Conservation (phyloP, 1,284 basidiomycete genomes). For the Meira nashicola region DNA sequence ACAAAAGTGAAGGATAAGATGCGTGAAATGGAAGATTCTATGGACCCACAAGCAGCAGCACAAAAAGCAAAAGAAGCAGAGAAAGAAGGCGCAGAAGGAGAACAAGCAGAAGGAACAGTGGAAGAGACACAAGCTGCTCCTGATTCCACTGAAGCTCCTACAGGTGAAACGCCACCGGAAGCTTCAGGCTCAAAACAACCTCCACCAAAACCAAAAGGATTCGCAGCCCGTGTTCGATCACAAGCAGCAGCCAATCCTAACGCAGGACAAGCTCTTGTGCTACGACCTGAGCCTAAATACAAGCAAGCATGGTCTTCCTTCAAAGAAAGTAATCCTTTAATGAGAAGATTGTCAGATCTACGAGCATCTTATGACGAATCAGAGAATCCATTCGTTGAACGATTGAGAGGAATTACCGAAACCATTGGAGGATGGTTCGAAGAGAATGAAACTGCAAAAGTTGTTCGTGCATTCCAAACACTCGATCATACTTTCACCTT, state of each 20-base stretch:
- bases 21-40: constrained; percentile 2
- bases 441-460: constrained; percentile 94
- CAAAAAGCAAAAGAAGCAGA: constrained; percentile 11
- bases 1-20: constrained; percentile 8
- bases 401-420: constrained; percentile 74
- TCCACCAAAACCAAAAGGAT: constrained; percentile 31
- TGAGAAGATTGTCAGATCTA: constrained; percentile 29
- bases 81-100: constrained; percentile 12
- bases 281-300: constrained; percentile 40
- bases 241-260: constrained; percentile 21
- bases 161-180: neutral
- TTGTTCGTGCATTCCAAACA: constrained; percentile 76
- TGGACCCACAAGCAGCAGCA: neutral
- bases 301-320: constrained; percentile 39
- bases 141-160: constrained; percentile 1
- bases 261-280: constrained; percentile 37
- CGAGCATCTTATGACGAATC: constrained; percentile 71
- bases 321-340: constrained; percentile 37
- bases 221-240: constrained; percentile 30
- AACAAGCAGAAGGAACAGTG: constrained; percentile 10
- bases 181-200: constrained; percentile 5
- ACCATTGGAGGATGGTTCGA: constrained; percentile 86
- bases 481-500: constrained; percentile 82
- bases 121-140: neutral
- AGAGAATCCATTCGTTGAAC: constrained; percentile 80